Evolutionary conservation across 768 basidiomycete genomes (phyloP), one percentile per base, ranked within the genome.

Genomic region (Cystofilobasidium bisporidii): DNA sequence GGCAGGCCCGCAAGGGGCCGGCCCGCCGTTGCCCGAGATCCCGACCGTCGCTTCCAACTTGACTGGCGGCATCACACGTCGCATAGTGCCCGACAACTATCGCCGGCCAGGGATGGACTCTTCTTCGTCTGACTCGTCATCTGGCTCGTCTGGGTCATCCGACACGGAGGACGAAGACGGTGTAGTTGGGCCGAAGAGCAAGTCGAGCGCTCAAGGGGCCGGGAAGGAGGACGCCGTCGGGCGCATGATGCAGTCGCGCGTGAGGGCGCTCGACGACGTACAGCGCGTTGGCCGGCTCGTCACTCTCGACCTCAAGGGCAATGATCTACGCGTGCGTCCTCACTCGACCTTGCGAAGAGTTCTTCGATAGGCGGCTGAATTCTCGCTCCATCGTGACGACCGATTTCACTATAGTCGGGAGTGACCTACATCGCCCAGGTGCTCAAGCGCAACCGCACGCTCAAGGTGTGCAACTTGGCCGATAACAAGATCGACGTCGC

Each of bases 371-470:
- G n/a, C n/a, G n/a, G n/a, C n/a, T n/a, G n/a, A 0, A 20, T 17
- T n/a, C 65, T 9, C 18, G 9, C 14, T 40, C 15, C 32, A 18
- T 6, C n/a, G 36, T 12, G 12, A 36, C 36, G 6, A 5, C 36
- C 62, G 71, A 65, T n/a, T n/a, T n/a, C n/a, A n/a, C 69, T 47
- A 24, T 69, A 84, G 83, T 83, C 77, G 50, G 93, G 94, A 0
- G 86, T 97, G 41, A 84, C 83, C 0, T 97, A 96, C 74, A 84
- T 98, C 58, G 87, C 92, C 0, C 93, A 98, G 77, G 94, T 98
- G 0, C 80, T 98, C 70, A 98, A 98, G 75, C 86, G 94, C 43
- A 98, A 99, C 77, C 81, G 92, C 53, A 97, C 94, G 3, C 80
- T 98, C 53, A 96, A 94, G 77, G 86, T 97, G 8, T 81, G 97